Evolutionary conservation across 2,329 filamentous ascomycete species (phyloP), one percentile per base, ranked within the genome.

Genomic region (Xylariomycetidae sp.): DNA sequence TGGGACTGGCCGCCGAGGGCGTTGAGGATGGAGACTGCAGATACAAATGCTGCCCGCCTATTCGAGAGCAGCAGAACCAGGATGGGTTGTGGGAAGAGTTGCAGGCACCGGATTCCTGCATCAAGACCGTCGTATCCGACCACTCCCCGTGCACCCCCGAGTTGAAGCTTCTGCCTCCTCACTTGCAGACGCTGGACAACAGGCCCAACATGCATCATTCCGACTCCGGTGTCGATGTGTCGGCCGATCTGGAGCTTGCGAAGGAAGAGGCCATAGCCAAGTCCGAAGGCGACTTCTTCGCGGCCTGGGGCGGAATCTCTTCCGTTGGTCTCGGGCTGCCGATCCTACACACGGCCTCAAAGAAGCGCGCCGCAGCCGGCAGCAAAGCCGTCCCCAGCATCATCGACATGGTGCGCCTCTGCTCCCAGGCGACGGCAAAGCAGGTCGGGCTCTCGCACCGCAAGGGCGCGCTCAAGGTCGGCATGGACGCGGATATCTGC

Each of bases 71-170:
- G 50, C 65, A 71, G 24, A 95, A 95, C 65, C 85, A 90, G 51
- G 84, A 94, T 50, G 75, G 74, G 1, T 72, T 98, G 1, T 98
- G 92, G 92, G 72, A 75, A 6, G 92, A 96, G 60, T 68, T 98
- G 7, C 65, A 70, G 20, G 68, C 70, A 6, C 47, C 64, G 0
- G 79, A 89, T 50, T 86, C 86, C 8, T 86, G 93, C 44, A 89
- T 98, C 59, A 76, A 79, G 53, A 96, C 92, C 1, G 75, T 98
- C 19, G 92, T 98, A 3, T 93, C 85, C 0, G 92, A 96, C 56
- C 92, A 98, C 67, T 94, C 86, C 5, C 92, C 92, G 5, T 96
- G 92, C 68, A 96, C 92, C 4, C 90, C 92, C 0, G 81, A 95
- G 54, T 73, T 98, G 34, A 98, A 98, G 61, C 74, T 94, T 13